phyloP scores from a whole-genome alignment of 352 stramenopile species.

The Elongisporangium undulatum region DNA sequence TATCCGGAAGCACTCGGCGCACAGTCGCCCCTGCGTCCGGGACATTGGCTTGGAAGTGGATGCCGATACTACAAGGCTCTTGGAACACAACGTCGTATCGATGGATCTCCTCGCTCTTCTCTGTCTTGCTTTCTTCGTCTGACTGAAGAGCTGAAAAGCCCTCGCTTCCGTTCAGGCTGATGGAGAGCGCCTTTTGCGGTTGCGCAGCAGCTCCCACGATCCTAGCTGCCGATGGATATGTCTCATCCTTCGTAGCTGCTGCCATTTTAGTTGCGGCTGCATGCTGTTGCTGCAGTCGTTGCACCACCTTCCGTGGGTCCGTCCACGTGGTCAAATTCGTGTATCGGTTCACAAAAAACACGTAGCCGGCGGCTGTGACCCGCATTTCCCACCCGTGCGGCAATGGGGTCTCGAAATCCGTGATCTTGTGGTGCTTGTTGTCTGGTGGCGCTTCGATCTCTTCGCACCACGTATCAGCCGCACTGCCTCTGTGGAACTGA shows the following conservation, averaged over 20 bases:
- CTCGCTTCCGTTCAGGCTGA: conserved; percentile 9
- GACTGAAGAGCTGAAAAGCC: conserved; percentile 7
- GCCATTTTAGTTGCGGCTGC: not conserved
- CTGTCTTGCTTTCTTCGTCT: conserved; percentile 8
- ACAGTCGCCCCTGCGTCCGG: conserved; percentile 64
- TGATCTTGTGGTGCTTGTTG: conserved; percentile 50
- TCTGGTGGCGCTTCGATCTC: conserved; percentile 55
- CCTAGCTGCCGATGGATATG: conserved; percentile 2
- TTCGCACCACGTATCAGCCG: conserved; percentile 25
- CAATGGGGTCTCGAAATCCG: conserved; percentile 73
- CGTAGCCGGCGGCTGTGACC: conserved; percentile 52
- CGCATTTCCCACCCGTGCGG: conserved; percentile 81
- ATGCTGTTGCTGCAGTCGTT: conserved; percentile 6
- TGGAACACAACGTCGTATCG: conserved; percentile 74
- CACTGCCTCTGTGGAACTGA: conserved; percentile 15
- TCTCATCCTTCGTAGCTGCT: conserved; percentile 4
- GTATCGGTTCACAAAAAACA: conserved; percentile 79
- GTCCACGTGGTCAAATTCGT: conserved; percentile 74
- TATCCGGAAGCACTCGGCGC: conserved; percentile 49
- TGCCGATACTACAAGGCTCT: conserved; percentile 65
- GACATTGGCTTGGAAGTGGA: conserved; percentile 78
- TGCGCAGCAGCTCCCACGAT: not conserved
- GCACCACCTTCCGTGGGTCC: conserved; percentile 37
- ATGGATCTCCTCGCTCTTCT: not conserved
- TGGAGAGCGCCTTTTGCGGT: conserved; percentile 5